phyloP scores from a whole-genome alignment of 257 asterid species.

The Leptodermis oblonga region DNA sequence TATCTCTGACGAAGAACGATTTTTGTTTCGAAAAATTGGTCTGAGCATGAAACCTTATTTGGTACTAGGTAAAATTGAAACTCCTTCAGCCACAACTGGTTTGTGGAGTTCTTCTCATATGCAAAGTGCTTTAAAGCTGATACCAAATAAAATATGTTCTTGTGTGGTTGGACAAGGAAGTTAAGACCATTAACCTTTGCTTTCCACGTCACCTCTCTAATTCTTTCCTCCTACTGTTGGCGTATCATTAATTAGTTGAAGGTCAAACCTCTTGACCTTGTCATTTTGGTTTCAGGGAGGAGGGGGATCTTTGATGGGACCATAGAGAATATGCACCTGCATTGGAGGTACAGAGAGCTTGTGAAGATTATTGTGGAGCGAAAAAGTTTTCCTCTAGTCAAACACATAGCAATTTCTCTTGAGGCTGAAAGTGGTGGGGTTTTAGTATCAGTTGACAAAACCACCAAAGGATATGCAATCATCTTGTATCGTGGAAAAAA shows the following conservation, averaged over 20 bases:
- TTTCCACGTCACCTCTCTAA: not conserved
- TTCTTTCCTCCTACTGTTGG: not conserved
- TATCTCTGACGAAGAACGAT: slow-evolving; percentile 78
- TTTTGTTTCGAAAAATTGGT: slow-evolving; percentile 73
- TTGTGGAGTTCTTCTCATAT: not conserved
- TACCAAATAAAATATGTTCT: not conserved
- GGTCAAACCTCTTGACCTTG: slow-evolving; percentile 9
- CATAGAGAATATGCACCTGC: slow-evolving; percentile 91
- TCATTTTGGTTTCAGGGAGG: slow-evolving; percentile 52
- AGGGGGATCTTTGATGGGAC: slow-evolving; percentile 82
- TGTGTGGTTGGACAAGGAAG: not conserved
- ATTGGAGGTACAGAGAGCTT: slow-evolving; percentile 91
- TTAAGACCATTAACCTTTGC: not conserved
- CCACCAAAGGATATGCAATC: slow-evolving; percentile 61
- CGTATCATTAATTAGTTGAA: not conserved
- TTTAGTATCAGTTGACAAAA: slow-evolving; percentile 73
- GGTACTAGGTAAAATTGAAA: slow-evolving; percentile 50
- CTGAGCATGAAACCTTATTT: slow-evolving; percentile 86
- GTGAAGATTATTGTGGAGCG: slow-evolving; percentile 72
- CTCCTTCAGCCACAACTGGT: not conserved
- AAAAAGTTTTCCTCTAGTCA: slow-evolving; percentile 59
- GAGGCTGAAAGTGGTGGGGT: slow-evolving; percentile 98
- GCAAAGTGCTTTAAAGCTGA: not conserved
- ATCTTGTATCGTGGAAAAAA: slow-evolving; percentile 88
- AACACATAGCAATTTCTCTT: slow-evolving; percentile 69